Evolutionary conservation across 495 filamentous ascomycete genomes (phyloP).

Genomic region (Talaromyces thailandensis): DNA sequence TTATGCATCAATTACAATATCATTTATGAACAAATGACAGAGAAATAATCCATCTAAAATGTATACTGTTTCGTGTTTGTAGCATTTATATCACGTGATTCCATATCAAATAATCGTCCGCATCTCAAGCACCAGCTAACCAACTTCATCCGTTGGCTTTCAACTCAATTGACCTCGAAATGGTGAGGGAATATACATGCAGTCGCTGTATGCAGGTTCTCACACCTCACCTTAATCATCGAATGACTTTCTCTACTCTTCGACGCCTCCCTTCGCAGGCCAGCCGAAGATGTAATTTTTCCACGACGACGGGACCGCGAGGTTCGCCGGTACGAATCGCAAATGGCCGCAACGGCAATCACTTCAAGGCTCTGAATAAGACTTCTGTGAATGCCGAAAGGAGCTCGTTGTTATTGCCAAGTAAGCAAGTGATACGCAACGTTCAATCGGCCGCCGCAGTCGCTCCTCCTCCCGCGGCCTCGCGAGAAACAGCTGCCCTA

Average conservation of each 20-base stretch:
- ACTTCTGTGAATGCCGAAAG: neutral
- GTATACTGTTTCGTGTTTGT: neutral
- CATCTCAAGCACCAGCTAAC: neutral
- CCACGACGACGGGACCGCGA: constrained; percentile 1
- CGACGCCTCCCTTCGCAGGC: constrained; percentile 1
- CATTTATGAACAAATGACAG: neutral
- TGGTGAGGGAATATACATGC: constrained; percentile 35
- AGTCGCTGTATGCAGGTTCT: constrained; percentile 33
- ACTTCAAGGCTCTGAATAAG: neutral
- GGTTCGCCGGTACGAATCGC: neutral
- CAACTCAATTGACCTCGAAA: constrained; percentile 11
- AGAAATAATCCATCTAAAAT: neutral
- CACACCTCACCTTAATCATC: constrained; percentile 16
- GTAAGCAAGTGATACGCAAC: neutral
- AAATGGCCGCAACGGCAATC: neutral
- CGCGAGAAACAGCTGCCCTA: constrained; percentile 35
- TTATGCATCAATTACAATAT: neutral
- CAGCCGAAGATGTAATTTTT: constrained; percentile 1
- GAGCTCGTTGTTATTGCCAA: neutral
- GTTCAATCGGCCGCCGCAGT: constrained; percentile 4
- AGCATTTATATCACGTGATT: neutral
- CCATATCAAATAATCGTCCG: neutral
- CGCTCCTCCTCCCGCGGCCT: constrained; percentile 7
- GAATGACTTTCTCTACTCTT: neutral
- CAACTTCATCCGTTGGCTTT: neutral